Evolutionary conservation across 2,329 filamentous ascomycete species (phyloP).

Genomic region (Colletotrichum cuscutae): DNA sequence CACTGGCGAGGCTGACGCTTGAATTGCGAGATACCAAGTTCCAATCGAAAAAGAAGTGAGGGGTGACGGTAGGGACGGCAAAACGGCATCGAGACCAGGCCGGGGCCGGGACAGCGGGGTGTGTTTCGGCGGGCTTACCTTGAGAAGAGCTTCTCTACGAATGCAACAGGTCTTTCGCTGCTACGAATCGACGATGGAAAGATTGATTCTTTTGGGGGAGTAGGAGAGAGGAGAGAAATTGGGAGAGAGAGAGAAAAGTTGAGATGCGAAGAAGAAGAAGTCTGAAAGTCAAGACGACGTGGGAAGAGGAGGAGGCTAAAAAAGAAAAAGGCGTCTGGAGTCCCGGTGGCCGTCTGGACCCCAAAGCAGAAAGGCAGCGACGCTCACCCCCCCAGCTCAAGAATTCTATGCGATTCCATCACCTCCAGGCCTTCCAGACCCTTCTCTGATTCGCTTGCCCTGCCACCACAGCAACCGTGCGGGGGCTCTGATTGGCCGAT

Average conservation of each 20-base stretch:
- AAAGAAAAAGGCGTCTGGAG: slow-evolving; percentile 44
- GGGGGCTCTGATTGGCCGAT: slow-evolving; percentile 35
- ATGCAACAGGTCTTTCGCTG: slow-evolving; percentile 40
- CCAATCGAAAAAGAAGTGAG: not conserved
- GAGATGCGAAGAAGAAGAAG: slow-evolving; percentile 30
- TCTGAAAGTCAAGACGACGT: slow-evolving; percentile 35
- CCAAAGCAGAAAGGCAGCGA: slow-evolving; percentile 27
- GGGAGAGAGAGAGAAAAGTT: not conserved
- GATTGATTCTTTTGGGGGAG: slow-evolving; percentile 28
- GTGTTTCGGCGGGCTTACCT: slow-evolving; percentile 29
- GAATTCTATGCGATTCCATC: slow-evolving; percentile 60
- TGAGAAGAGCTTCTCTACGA: slow-evolving; percentile 32
- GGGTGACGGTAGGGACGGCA: not conserved
- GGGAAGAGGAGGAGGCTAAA: slow-evolving; percentile 44
- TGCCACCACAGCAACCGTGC: slow-evolving; percentile 39
- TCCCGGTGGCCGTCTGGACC: not conserved
- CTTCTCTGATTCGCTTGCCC: slow-evolving; percentile 38
- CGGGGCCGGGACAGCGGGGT: slow-evolving; percentile 12
- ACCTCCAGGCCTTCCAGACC: slow-evolving; percentile 39
- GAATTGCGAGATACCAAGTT: not conserved
- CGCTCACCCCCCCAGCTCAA: slow-evolving; percentile 41
- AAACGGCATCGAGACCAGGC: slow-evolving; percentile 11
- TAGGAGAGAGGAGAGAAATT: slow-evolving; percentile 37
- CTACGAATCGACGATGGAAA: slow-evolving; percentile 38
- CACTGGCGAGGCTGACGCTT: slow-evolving; percentile 4